A percentile compares a stretch with the other conserved stretches of the same genome.
Conservation (phyloP, 768 basidiomycete genomes). For the Neoboletus subvelutipes region DNA sequence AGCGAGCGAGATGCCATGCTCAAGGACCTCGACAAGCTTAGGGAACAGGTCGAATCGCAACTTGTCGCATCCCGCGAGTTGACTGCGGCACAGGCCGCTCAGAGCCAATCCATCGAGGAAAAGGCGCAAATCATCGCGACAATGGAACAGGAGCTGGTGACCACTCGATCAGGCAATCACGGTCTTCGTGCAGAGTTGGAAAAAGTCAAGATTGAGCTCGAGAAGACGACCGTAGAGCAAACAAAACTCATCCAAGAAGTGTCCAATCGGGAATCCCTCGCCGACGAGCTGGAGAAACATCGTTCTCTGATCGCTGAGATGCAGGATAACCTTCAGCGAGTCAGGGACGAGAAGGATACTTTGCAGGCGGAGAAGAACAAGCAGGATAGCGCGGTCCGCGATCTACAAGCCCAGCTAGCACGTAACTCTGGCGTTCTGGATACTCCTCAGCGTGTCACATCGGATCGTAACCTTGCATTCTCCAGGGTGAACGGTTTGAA, state of each 20-base stretch:
- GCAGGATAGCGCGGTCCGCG: conserved; percentile 69
- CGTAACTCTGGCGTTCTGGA: conserved; percentile 46
- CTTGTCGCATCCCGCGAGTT: conserved; percentile 48
- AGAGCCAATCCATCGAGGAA: conserved; percentile 50
- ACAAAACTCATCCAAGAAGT: conserved; percentile 66
- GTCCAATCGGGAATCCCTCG: conserved; percentile 72
- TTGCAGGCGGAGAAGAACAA: conserved; percentile 70
- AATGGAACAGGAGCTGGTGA: conserved; percentile 51
- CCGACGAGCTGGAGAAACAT: conserved; percentile 73
- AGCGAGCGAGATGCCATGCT: conserved; percentile 34
- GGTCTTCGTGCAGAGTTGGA: conserved; percentile 44
- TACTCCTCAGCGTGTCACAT: conserved; percentile 49
- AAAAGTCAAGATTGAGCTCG: conserved; percentile 57
- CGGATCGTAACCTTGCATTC: conserved; percentile 55
- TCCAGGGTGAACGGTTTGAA: conserved; percentile 61
- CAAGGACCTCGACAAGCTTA: conserved; percentile 48
- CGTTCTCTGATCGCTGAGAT: conserved; percentile 73
- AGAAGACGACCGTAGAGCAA: conserved; percentile 56
- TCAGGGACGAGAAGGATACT: conserved; percentile 79
- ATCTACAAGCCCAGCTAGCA: conserved; percentile 71
- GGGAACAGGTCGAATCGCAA: conserved; percentile 51
- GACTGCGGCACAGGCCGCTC: conserved; percentile 35
- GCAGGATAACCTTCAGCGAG: conserved; percentile 73
- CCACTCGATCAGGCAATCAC: conserved; percentile 39
- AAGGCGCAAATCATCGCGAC: conserved; percentile 47